Base-by-base conservation (phyloP, 2,329 filamentous ascomycete genomes). In the Coccinonectria pachysandricola region DNA sequence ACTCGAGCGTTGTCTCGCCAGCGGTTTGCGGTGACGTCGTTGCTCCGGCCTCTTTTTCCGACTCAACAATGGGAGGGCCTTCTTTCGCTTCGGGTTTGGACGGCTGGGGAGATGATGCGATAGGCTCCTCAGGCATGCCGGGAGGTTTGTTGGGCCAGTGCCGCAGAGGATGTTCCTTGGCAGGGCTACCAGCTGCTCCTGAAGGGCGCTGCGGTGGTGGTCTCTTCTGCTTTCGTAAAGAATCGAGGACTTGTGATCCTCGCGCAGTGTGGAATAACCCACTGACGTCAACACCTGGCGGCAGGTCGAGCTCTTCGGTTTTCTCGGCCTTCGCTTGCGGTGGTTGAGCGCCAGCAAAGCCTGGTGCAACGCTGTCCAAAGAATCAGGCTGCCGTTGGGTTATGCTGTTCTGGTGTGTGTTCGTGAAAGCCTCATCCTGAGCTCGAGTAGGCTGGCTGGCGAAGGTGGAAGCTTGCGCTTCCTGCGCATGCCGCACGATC, bases 221-320 rank as follows among this genome's bases (percentile, higher is more conserved):
- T 6, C 24, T 32, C n/a, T 30, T 30, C 23, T 46, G 42, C 19
- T 53, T 51, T 12, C 47, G 40, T n/a, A 56, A 12, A 2, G 55
- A 54, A 2, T 54, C 48, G 19, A 70, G 28, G 6, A 69, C 53
- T 21, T 57, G 58, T 3, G 65, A 63, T 3, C 60, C 64, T 14
- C 53, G 50, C 9, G 40, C 43, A 2, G 64, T 65, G 31, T 62
- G 62, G 28, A 71, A 71, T 12, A 70, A 44, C n/a, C n/a, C n/a
- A 24, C 65, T 60, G 26, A 67, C 39, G 28, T 67, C 53, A 12
- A 65, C 43, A 13, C 48, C 61, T 1, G 50, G 38, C 3, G 62
- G 61, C 1, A 57, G 35, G 16, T 59, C 54, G 7, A 53, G 41
- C 14, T 47, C 43, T 15, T 43, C 48, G 8, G 30, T 18, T 9